Base-by-base conservation (phyloP, 2,329 filamentous ascomycete genomes). In the Venturia carpophila region DNA sequence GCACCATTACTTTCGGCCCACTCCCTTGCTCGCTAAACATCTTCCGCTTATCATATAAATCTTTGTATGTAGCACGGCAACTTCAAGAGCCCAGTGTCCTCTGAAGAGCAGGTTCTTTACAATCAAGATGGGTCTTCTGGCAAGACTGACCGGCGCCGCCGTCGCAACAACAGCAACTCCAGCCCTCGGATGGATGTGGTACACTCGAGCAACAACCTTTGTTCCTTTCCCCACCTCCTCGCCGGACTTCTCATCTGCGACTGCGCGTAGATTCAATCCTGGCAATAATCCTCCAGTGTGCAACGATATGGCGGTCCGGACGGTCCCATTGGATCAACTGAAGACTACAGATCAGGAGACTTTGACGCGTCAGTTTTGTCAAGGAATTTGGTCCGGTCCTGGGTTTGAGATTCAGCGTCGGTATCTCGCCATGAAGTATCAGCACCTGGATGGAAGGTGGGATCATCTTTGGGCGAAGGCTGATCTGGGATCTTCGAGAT, bases 291-390 rank as follows among this genome's bases (percentile, higher is more conserved):
- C 70, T 56, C 75, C 75, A 0, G 67, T 68, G 4, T 74, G 72
- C 67, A 73, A 76, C 63, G 75, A 77, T 67, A 73, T 76, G 67
- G 72, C 72, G 5, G 67, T 75, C 43, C 73, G 74, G 41, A 70
- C 70, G 34, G 71, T 77, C 24, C 74, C 75, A 45, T 71, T 76
- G 49, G 66, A 66, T 17, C 69, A 73, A 62, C 68, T 77, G 60
- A 71, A 73, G 45, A 73, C 71, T 1, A 68, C 69, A 1, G 73
- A 76, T 41, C 69, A 71, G 43, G 67, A 64, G 43, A 61, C 68
- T 30, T 63, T 77, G 39, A 74, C 73, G 61, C 75, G 72, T 37
- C 73, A 73, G 27, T 76, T 77, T 60, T 76, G 75, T 63, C 66
- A 73, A 19, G 73, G 75, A 2, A 70, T 77, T 5, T 77, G 75